Conservation (phyloP, 345 rosid genomes). For the Cardamine occulta region DNA sequence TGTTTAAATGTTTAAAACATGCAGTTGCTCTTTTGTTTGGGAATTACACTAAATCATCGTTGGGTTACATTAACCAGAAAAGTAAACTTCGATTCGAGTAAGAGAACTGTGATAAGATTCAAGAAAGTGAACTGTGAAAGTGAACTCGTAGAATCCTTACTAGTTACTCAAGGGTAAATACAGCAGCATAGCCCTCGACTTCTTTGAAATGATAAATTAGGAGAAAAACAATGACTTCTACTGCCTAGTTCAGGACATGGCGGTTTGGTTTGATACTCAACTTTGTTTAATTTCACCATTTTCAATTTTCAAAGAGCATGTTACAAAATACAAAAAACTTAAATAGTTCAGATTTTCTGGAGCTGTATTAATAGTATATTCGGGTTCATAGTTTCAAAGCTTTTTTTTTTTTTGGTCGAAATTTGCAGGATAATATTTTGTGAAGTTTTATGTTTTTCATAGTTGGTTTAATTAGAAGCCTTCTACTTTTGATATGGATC, state of each 20-base stretch:
- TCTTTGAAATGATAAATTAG: not conserved
- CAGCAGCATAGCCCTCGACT: not conserved
- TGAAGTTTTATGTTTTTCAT: not conserved
- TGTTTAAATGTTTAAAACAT: not conserved
- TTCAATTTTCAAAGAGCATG: not conserved
- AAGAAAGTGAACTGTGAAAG: not conserved
- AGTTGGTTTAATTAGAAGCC: not conserved
- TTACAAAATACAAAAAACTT: not conserved
- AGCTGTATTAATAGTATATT: not conserved
- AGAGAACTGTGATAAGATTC: not conserved
- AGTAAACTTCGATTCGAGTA: not conserved
- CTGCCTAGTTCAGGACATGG: not conserved
- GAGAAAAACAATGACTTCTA: not conserved
- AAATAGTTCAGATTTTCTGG: not conserved
- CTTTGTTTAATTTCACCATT: not conserved
- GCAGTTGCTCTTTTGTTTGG: not conserved
- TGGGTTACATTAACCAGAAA: not conserved
- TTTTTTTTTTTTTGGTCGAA: not conserved
- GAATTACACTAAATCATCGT: not conserved
- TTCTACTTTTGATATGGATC: not conserved
- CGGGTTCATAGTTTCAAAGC: not conserved
- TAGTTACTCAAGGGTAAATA: not conserved
- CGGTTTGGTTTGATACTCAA: not conserved
- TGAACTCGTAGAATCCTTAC: too few species aligned
- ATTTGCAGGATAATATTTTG: not conserved